Base-by-base conservation (phyloP, 2,329 filamentous ascomycete genomes). In the Fusarium mangiferae region DNA sequence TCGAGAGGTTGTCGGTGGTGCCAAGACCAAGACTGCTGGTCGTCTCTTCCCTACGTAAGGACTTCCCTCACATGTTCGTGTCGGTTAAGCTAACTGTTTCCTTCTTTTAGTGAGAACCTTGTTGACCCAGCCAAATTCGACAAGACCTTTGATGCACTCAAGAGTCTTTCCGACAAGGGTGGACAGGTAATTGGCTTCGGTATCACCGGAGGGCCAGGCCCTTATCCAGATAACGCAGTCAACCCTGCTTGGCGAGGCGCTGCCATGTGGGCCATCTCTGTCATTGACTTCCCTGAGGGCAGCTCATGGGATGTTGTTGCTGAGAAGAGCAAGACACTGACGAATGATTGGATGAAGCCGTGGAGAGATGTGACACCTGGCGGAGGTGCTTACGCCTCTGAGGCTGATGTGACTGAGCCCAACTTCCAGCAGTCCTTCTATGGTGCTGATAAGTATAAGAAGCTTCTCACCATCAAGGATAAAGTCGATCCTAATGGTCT, bases 191-290 rank as follows among this genome's bases (percentile, higher is more conserved):
- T 85, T 38, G 83, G 78, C 1, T 84, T 86, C 62, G 81, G 83
- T 44, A 84, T 85, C 59, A 79, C 78, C 1, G 70, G 79, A 8
- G 81, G 78, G 0, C 77, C 79, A 9, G 74, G 74, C 0, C 79
- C 73, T 5, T 77, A 83, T 39, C 80, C 82, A 3, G 81, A 82
- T 55, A 86, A 83, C 20, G 82, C 84, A 11, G 81, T 87, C 44
- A 86, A 86, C 74, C 85, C 86, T 8, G 86, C 86, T 3, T 89
- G 86, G 86, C 82, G 87, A 46, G 79, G 81, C 11, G 81, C 84
- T 5, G 76, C 81, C 2, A 76, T 84, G 72, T 84, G 82, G 73
- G 80, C 77, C 38, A 83, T 84, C 65, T 75, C 81, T 39, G 80
- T 79, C 64, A 75, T 81, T 45, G 75, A 78, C 56, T 83, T 81